Evolutionary conservation across 495 filamentous ascomycete genomes (phyloP).

Genomic region (Daldinia grandis): DNA sequence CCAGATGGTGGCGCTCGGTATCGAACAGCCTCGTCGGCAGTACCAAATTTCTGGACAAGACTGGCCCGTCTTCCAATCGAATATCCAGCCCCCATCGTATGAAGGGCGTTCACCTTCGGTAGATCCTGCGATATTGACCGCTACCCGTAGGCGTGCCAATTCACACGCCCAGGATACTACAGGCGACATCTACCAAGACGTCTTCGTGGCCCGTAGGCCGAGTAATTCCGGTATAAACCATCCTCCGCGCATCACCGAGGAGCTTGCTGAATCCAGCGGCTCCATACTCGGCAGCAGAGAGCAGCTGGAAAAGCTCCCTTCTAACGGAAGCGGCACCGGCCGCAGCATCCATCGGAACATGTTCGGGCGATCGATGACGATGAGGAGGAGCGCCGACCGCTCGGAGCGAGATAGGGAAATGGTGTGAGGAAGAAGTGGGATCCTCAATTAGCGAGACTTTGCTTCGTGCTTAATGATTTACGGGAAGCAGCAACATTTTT

Average conservation of each 20-base stretch:
- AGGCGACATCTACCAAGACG: slow-evolving; percentile 44
- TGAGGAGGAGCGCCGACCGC: slow-evolving; percentile 23
- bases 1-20: slow-evolving; percentile 81
- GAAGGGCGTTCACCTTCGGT: slow-evolving; percentile 29
- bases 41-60: slow-evolving; percentile 68
- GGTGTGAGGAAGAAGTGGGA: not conserved
- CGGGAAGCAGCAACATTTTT: not conserved
- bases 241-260: slow-evolving; percentile 41
- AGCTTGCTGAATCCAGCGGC: slow-evolving; percentile 22
- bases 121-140: slow-evolving; percentile 38
- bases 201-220: slow-evolving; percentile 37
- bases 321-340: slow-evolving; percentile 25
- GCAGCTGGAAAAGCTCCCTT: slow-evolving; percentile 26
- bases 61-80: slow-evolving; percentile 59
- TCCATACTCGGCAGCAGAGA: slow-evolving; percentile 17
- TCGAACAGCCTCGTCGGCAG: slow-evolving; percentile 84
- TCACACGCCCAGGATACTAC: slow-evolving; percentile 33
- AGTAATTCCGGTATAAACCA: slow-evolving; percentile 31
- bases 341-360: slow-evolving; percentile 25
- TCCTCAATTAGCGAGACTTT: not conserved
- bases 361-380: slow-evolving; percentile 25
- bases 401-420: slow-evolving; percentile 40
- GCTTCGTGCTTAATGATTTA: not conserved
- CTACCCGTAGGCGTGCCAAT: slow-evolving; percentile 42
- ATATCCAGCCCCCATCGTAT: slow-evolving; percentile 48